Percentiles rank a stretch among this genome's conserved stretches.
phyloP scores from a whole-genome alignment of 2,329 filamentous ascomycete species.

The Colletotrichum sp. region DNA sequence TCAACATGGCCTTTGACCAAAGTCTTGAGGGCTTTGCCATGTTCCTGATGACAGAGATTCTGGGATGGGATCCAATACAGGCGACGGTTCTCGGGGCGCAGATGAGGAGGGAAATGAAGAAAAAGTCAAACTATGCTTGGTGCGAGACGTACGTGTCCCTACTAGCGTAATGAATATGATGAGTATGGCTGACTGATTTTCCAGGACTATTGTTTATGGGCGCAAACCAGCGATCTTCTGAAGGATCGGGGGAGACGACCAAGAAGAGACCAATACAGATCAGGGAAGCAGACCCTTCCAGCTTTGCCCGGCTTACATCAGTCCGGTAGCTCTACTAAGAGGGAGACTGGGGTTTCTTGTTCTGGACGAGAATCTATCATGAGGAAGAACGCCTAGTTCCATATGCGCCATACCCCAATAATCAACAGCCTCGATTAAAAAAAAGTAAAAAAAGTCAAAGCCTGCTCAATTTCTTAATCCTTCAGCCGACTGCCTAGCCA shows the following conservation, averaged over 20 bases:
- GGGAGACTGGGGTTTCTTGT: accelerated
- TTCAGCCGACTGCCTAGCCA: neutral
- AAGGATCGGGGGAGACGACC: accelerated
- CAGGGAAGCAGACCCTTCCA: neutral
- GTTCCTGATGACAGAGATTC: conserved; percentile 31
- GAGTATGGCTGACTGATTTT: neutral
- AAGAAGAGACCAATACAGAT: neutral
- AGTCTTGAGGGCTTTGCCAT: conserved; percentile 32
- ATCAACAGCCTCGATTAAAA: neutral
- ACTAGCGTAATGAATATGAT: accelerated
- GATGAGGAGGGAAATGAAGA: conserved; percentile 24
- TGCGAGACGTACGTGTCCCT: conserved; percentile 5
- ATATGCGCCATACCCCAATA: neutral
- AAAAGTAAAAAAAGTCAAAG: no score
- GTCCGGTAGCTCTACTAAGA: neutral
- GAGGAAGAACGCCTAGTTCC: neutral
- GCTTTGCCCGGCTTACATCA: neutral
- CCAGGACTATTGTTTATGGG: neutral
- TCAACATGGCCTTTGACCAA: conserved; percentile 27
- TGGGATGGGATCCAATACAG: conserved; percentile 29
- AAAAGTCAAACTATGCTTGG: neutral
- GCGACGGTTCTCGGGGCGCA: conserved; percentile 27
- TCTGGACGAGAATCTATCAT: neutral
- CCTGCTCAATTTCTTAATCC: no score
- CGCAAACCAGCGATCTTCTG: neutral